Conservation (phyloP, 2,329 filamentous ascomycete genomes). For the Pseudodiploospora longispora region DNA sequence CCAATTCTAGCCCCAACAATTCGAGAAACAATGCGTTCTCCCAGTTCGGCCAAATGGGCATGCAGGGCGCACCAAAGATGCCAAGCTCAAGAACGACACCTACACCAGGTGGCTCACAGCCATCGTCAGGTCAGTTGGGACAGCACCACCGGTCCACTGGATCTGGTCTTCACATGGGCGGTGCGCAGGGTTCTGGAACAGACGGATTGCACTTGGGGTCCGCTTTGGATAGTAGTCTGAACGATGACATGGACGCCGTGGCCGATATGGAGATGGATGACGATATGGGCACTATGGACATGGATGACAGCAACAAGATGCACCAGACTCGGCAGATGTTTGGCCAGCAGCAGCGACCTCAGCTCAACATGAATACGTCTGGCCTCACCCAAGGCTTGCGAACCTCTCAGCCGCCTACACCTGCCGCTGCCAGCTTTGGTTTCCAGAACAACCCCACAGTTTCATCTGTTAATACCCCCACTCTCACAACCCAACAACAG, state of each 20-base stretch:
- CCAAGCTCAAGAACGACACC: constrained; percentile 24
- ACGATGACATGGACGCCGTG: constrained; percentile 70
- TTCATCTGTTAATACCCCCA: constrained; percentile 93
- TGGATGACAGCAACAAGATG: constrained; percentile 55
- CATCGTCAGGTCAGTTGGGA: constrained; percentile 23
- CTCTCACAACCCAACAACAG: constrained; percentile 72
- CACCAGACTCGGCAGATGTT: constrained; percentile 65
- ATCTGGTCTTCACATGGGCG: constrained; percentile 31
- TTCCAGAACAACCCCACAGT: constrained; percentile 92
- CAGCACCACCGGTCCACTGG: constrained; percentile 23
- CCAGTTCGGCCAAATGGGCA: constrained; percentile 29
- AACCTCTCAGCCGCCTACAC: constrained; percentile 79
- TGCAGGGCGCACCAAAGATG: constrained; percentile 24
- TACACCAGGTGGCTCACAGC: constrained; percentile 20
- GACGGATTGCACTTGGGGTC: constrained; percentile 32
- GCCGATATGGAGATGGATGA: constrained; percentile 98
- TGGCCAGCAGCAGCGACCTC: constrained; percentile 55
- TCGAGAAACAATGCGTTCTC: constrained; percentile 33
- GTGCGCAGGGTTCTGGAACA: constrained; percentile 18
- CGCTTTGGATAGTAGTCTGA: constrained; percentile 31
- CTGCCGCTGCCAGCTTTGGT: constrained; percentile 66
- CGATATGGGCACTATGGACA: constrained; percentile 57
- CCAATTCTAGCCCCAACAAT: constrained; percentile 49
- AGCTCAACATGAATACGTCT: constrained; percentile 74
- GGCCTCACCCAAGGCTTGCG: constrained; percentile 70